These are phyloP conservation scores for Colletotrichum limetticola DNA, from an alignment of 2,329 filamentous ascomycete species.

Conservation along the genomic window DNA sequence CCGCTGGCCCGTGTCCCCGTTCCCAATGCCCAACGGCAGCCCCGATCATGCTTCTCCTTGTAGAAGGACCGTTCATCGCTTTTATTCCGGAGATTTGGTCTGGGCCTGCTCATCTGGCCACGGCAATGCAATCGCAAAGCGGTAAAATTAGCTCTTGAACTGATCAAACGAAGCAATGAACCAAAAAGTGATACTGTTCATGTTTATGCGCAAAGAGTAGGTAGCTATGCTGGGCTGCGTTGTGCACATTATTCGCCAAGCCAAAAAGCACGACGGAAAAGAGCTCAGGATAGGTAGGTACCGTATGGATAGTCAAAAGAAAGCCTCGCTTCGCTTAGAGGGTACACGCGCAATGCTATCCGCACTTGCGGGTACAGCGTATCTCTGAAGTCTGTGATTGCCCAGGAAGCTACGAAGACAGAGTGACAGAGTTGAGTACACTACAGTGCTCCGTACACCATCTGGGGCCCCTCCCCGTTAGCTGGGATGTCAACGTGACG, in stretches of 20 bases:
- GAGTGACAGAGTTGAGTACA: neutral
- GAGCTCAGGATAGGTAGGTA: neutral
- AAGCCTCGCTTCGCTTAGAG: constrained; percentile 9
- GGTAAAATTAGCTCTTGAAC: constrained; percentile 9
- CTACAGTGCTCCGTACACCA: neutral
- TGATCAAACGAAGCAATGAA: neutral
- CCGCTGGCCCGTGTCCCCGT: constrained; percentile 8
- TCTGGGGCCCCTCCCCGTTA: constrained; percentile 11
- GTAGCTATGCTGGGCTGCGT: neutral
- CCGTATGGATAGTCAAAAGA: neutral
- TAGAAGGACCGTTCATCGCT: constrained; percentile 22
- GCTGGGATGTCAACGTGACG: constrained; percentile 33
- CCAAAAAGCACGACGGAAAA: neutral
- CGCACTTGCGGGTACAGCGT: neutral
- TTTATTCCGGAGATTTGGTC: constrained; percentile 30
- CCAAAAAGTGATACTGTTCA: neutral
- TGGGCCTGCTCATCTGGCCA: constrained; percentile 11
- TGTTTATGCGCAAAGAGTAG: neutral
- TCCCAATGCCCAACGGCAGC: constrained; percentile 20
- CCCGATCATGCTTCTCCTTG: constrained; percentile 31
- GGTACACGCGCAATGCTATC: constrained; percentile 4
- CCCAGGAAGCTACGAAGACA: neutral
- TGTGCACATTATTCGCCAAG: neutral
- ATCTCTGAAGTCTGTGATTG: neutral
- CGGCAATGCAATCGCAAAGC: constrained; percentile 20